Conservation (phyloP, 2,329 filamentous ascomycete genomes). For the Paraphoma chrysanthemicola region DNA sequence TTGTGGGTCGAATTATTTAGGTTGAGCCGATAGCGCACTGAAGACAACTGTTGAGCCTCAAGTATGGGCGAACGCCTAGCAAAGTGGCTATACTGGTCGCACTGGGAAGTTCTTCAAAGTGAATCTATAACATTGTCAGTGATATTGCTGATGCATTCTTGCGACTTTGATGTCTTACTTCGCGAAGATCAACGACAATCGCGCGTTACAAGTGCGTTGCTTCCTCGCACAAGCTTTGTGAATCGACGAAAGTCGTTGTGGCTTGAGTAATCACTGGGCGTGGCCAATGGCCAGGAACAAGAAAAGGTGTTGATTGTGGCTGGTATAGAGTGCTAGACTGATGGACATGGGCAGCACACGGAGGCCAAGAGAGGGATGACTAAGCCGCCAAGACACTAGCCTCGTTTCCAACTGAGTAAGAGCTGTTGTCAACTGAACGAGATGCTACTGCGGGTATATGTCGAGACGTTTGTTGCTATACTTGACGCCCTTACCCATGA, state of each 20-base stretch:
- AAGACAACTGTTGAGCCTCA: too few relatives aligned
- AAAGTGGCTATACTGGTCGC: not conserved
- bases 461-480: not conserved
- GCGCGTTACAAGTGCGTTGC: not conserved
- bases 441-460: not conserved
- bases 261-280: too few relatives aligned
- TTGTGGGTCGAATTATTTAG: not conserved
- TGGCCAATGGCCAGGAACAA: not conserved
- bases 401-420: not conserved
- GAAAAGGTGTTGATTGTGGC: not conserved
- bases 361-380: not conserved
- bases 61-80: too few relatives aligned
- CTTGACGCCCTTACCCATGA: too few relatives aligned
- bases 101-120: not conserved
- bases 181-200: not conserved
- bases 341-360: not conserved
- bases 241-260: not conserved
- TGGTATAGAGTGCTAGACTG: not conserved
- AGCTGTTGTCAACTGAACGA: too few relatives aligned
- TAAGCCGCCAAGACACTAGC: constrained; percentile 1
- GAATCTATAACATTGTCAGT: not conserved
- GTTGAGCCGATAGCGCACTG: too few relatives aligned
- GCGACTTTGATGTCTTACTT: not conserved
- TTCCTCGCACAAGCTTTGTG: not conserved
- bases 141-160: not conserved